These are phyloP conservation scores for Apiospora marii DNA, from an alignment of 2,329 filamentous ascomycete species.

Conservation along the genomic window DNA sequence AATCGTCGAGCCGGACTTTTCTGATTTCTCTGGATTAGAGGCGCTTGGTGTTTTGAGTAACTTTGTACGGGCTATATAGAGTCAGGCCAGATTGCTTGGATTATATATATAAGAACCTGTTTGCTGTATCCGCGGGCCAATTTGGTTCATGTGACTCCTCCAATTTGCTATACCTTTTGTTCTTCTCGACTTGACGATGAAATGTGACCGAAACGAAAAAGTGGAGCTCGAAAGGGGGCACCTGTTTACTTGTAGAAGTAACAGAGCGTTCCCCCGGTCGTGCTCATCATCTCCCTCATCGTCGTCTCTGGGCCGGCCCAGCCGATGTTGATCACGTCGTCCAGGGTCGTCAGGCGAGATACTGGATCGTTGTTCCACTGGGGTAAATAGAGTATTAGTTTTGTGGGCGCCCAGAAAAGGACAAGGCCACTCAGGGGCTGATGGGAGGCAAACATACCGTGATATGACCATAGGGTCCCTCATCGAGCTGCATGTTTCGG, in stretches of 20 bases:
- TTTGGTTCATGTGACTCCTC: not conserved
- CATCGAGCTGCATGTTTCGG: not conserved
- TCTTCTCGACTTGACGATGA: not conserved
- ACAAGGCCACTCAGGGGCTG: not conserved
- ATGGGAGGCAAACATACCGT: not conserved
- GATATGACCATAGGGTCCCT: not conserved
- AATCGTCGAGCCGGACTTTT: not conserved
- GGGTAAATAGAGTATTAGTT: not conserved
- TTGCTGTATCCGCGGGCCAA: not conserved
- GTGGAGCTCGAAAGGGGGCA: too few species aligned
- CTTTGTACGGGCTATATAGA: not conserved
- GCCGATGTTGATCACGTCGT: not conserved
- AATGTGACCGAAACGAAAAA: too few species aligned
- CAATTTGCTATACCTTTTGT: not conserved
- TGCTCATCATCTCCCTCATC: conserved; percentile 15
- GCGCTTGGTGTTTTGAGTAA: not conserved
- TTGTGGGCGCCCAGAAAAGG: not conserved
- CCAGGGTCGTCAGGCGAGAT: not conserved
- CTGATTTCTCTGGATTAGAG: not conserved
- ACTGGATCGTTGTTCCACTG: not conserved
- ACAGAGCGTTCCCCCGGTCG: not conserved
- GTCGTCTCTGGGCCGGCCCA: not conserved
- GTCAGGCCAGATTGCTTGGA: not conserved
- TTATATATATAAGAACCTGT: not conserved
- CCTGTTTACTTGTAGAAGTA: not conserved